These are phyloP conservation scores for Mycena sp. DNA, from an alignment of 1,284 basidiomycete species.

Conservation along the genomic window DNA sequence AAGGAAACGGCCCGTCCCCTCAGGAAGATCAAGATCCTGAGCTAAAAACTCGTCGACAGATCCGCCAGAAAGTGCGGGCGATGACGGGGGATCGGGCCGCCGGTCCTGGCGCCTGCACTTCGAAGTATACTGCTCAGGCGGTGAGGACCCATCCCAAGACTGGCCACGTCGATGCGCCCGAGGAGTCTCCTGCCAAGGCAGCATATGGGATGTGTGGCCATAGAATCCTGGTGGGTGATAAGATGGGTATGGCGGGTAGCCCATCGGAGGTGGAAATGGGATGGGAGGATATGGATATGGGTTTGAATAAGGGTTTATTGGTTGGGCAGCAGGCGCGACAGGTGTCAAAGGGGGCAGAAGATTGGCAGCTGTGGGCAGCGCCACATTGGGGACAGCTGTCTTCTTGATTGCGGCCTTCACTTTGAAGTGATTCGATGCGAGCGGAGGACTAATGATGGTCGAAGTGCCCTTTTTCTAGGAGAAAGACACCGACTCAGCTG, in stretches of 20 bases:
- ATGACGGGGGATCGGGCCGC: background rate
- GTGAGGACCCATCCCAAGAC: slow-evolving; percentile 4
- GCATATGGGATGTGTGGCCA: background rate
- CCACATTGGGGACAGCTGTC: too few relatives aligned
- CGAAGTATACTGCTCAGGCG: background rate
- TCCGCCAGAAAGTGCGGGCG: background rate
- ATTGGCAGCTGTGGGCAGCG: too few relatives aligned
- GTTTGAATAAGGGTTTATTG: too few relatives aligned
- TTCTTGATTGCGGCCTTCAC: background rate
- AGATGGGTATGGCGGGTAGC: background rate
- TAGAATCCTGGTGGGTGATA: background rate
- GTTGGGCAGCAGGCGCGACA: too few relatives aligned
- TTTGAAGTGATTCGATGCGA: background rate
- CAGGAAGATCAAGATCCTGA: background rate
- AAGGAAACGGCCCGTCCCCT: background rate
- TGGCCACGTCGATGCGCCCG: background rate
- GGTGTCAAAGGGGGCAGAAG: background rate
- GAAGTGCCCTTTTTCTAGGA: slow-evolving; percentile 4
- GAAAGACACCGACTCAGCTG: background rate
- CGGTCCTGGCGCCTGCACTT: background rate
- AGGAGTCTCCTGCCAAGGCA: background rate
- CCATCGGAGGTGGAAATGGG: background rate
- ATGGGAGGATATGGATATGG: too few relatives aligned
- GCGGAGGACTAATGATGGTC: background rate
- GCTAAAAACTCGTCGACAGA: background rate